These are phyloP conservation scores for Schwanniomyces pseudopolymorphus DNA, from an alignment of 805 yeast species.

Conservation along the genomic window DNA sequence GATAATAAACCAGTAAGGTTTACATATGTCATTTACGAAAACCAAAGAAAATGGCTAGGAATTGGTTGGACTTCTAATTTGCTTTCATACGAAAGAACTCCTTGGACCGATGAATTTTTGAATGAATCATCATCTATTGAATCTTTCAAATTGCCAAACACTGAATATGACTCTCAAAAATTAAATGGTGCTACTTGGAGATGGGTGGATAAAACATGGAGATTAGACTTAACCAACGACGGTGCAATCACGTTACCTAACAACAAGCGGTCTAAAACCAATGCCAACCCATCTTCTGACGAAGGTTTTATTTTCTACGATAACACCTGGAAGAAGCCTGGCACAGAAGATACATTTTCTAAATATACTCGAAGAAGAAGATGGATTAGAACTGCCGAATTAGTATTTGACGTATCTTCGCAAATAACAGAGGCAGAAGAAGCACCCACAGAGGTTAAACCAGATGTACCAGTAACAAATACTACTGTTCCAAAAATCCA, in stretches of 20 bases:
- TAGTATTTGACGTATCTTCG: conserved; percentile 40
- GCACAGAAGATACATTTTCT: conserved; percentile 82
- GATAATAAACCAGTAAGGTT: conserved; percentile 61
- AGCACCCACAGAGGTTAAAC: not conserved
- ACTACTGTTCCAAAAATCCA: conserved; percentile 2
- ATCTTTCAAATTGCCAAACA: conserved; percentile 76
- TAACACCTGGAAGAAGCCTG: conserved; percentile 91
- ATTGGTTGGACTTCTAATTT: conserved; percentile 96
- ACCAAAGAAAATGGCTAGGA: conserved; percentile 96
- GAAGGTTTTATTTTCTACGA: conserved; percentile 90
- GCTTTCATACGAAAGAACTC: conserved; percentile 87
- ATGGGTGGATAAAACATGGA: conserved; percentile 95
- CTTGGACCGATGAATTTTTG: conserved; percentile 96
- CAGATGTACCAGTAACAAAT: not conserved
- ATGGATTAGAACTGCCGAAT: conserved; percentile 94
- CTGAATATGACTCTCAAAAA: conserved; percentile 39
- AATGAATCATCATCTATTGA: conserved; percentile 82
- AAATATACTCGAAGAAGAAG: conserved; percentile 92
- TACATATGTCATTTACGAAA: conserved; percentile 90
- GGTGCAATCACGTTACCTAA: conserved; percentile 75
- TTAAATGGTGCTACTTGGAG: conserved; percentile 81
- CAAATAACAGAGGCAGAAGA: not conserved
- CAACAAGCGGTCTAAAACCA: conserved; percentile 52
- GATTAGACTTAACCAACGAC: conserved; percentile 83
- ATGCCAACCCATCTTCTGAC: conserved; percentile 71